Conservation (phyloP, 176 grass and related monocot genomes). For the Triticum timopheevii region DNA sequence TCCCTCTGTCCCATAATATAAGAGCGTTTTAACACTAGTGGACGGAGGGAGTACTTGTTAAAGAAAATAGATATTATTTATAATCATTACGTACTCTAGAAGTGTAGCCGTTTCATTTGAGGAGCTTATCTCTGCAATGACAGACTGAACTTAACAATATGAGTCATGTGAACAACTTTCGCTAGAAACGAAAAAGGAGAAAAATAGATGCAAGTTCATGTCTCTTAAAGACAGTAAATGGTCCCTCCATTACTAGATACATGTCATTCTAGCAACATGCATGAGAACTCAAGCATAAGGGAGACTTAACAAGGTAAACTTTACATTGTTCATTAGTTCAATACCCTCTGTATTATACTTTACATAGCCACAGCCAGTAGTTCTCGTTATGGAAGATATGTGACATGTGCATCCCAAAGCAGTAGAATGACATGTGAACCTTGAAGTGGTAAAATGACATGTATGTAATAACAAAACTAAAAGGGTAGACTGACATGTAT, state of each 20-base stretch:
- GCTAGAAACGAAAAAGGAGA: conserved; percentile 17
- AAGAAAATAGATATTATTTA: conserved; percentile 33
- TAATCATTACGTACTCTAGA: conserved; percentile 72
- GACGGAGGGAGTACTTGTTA: not conserved
- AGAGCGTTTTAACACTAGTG: too few species aligned
- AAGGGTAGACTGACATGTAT: not conserved
- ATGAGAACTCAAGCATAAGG: not conserved
- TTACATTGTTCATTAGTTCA: not conserved
- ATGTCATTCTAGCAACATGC: not conserved
- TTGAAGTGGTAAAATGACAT: conserved; percentile 13
- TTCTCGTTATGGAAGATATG: not conserved
- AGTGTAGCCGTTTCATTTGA: conserved; percentile 80
- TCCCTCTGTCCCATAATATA: too few species aligned
- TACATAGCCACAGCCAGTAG: not conserved
- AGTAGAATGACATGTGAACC: conserved; percentile 5
- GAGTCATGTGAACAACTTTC: conserved; percentile 16
- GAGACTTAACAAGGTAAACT: not conserved
- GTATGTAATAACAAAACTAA: conserved; percentile 5
- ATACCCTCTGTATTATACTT: not conserved
- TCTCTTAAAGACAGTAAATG: conserved; percentile 1
- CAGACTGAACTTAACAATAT: conserved; percentile 66
- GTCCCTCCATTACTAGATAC: not conserved
- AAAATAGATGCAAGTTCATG: conserved; percentile 17
- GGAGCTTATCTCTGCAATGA: conserved; percentile 97
- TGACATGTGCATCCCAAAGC: not conserved